A percentile compares a stretch with the other conserved stretches of the same genome.
phyloP scores from a whole-genome alignment of 345 rosid genomes.

The Reutealis trisperma region DNA sequence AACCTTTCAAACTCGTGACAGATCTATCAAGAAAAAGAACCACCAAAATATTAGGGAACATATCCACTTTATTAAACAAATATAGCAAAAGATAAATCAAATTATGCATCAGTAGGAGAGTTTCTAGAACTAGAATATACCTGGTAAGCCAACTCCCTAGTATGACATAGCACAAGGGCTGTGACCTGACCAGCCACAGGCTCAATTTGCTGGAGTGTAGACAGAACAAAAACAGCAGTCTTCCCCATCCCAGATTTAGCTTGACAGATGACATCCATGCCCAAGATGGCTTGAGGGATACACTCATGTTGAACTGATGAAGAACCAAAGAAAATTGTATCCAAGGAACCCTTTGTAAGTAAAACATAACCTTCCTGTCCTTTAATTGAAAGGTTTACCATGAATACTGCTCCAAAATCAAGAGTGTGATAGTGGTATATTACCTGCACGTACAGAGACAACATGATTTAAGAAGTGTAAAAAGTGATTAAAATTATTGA shows the following conservation, averaged over 20 bases:
- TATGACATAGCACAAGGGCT: conserved; percentile 91
- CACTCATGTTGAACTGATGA: conserved; percentile 98
- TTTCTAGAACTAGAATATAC: conserved; percentile 26
- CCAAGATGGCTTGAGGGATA: conserved; percentile 98
- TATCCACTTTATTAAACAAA: not conserved
- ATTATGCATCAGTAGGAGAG: not conserved
- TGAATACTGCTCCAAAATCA: conserved; percentile 60
- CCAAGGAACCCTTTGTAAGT: conserved; percentile 75
- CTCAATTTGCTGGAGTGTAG: conserved; percentile 89
- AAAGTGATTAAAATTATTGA: not conserved
- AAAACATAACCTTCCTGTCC: conserved; percentile 66
- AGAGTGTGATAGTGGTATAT: conserved; percentile 48
- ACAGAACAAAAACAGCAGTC: conserved; percentile 94
- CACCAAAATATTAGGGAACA: not conserved
- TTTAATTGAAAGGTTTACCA: conserved; percentile 61
- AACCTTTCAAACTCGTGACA: conserved; percentile 97
- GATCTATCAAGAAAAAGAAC: conserved; percentile 45
- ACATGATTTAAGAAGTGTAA: not conserved
- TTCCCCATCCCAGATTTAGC: conserved; percentile 99
- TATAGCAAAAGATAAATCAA: not conserved
- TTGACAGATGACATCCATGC: conserved; percentile 99
- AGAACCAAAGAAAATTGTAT: conserved; percentile 80
- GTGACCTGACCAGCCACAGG: conserved; percentile 89
- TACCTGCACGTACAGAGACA: conserved; percentile 46
- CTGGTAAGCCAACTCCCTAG: conserved; percentile 98